Base-by-base conservation (phyloP, 2,329 filamentous ascomycete genomes). In the Dendrostoma leiphaemia region DNA sequence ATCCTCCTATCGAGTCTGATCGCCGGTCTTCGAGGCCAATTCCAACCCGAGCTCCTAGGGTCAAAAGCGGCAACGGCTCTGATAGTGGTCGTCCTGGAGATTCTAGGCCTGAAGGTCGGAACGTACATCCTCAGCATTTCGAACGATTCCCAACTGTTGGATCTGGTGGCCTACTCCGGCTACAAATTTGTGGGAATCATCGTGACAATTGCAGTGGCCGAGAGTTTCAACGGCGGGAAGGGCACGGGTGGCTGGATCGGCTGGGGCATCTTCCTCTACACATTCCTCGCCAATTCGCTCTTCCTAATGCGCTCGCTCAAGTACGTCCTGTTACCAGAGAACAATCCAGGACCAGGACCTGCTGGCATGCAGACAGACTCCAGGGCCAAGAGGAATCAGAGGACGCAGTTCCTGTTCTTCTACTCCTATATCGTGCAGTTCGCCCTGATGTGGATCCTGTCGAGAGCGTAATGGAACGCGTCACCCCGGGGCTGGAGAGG, bases 181-280 rank as follows among this genome's bases (percentile, higher is more conserved):
- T 99, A 99, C 76, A 99, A 99, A 72, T 99, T 99, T 66, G 93
- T 99, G 26, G 94, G 93, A 29, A 91, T 97, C 62, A 99, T 99
- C 58, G 81, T 90, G 47, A 97, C 92, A 0, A 84, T 97, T 59
- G 81, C 89, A 12, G 74, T 93, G 17, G 86, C 90, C 15, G 90
- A 95, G 70, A 79, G 91, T 15, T 73, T 90, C 60, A 95, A 88
- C 53, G 84, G 85, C 12, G 88, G 91, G 41, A 84, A 86, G 64
- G 89, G 93, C 21, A 94, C 91, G 2, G 88, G 92, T 47, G 89
- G 91, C 51, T 95, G 89, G 90, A 77, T 91, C 49, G 90, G 91
- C 63, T 97, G 93, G 92, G 74, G 81, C 8, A 81, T 96, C 53
- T 99, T 99, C 68, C 71, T 87, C 31, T 99, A 99, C 71, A 94